A percentile compares a stretch with the other conserved stretches of the same genome.
These are phyloP conservation scores for Leptoxyphium fumago DNA, from an alignment of 2,329 filamentous ascomycete species.

Conservation along the genomic window DNA sequence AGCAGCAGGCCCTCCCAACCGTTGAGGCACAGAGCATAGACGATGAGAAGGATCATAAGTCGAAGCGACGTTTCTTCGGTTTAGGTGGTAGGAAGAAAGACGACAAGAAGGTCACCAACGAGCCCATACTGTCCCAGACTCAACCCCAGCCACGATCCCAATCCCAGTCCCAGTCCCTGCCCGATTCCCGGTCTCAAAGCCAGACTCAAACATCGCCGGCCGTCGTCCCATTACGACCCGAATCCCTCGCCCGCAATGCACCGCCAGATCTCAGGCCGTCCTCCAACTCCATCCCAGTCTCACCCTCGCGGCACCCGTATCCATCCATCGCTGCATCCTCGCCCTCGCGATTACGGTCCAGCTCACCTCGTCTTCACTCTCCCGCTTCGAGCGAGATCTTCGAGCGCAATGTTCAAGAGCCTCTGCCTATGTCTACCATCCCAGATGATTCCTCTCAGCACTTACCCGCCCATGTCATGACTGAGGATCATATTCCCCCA, in stretches of 20 bases:
- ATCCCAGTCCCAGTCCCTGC: too few relatives aligned
- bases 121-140: not conserved
- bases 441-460: conserved; percentile 48
- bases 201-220: not conserved
- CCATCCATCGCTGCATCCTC: conserved; percentile 9
- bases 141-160: too few relatives aligned
- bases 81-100: not conserved
- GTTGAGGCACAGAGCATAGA: not conserved
- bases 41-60: not conserved
- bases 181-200: too few relatives aligned
- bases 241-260: not conserved
- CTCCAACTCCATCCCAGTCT: not conserved
- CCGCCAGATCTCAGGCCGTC: not conserved
- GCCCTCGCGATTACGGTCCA: conserved; percentile 41
- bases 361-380: conserved; percentile 61
- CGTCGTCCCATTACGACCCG: not conserved
- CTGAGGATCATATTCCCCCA: conserved; percentile 84
- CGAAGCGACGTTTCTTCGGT: not conserved
- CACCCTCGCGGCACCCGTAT: not conserved
- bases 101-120: not conserved
- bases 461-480: conserved; percentile 84
- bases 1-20: not conserved
- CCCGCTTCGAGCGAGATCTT: conserved; percentile 71
- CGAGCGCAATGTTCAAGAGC: conserved; percentile 84
- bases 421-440: conserved; percentile 32